Evolutionary conservation across 1,284 basidiomycete genomes (phyloP).

Genomic region (Leccinum pachyderme): DNA sequence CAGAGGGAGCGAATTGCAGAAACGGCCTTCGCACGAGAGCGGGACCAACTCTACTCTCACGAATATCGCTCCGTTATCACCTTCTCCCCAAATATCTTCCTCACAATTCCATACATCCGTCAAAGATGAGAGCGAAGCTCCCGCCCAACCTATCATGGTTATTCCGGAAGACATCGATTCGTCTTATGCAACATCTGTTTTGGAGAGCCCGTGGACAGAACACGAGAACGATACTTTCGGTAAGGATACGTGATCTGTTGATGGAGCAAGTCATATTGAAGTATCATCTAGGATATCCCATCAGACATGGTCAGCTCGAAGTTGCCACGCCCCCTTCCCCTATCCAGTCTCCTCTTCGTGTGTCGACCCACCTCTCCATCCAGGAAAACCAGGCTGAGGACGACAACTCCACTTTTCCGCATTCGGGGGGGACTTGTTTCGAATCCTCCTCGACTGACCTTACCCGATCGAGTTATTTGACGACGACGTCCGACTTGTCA

Average conservation of each 20-base stretch:
- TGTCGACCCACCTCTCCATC: slow-evolving; percentile 27
- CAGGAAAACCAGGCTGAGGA: slow-evolving; percentile 11
- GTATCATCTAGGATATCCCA: slow-evolving; percentile 19
- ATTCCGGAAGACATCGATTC: slow-evolving; percentile 69
- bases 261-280: slow-evolving; percentile 11
- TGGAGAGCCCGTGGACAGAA: slow-evolving; percentile 39
- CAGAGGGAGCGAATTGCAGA: slow-evolving; percentile 10
- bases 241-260: slow-evolving; percentile 32
- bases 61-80: slow-evolving; percentile 22
- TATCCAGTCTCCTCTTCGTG: slow-evolving; percentile 12
- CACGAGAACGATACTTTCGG: slow-evolving; percentile 45
- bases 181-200: slow-evolving; percentile 50
- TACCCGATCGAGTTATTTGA: slow-evolving; percentile 65
- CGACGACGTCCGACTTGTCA: slow-evolving; percentile 57
- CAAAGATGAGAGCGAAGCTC: slow-evolving; percentile 19
- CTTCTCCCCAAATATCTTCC: slow-evolving; percentile 14
- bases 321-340: slow-evolving; percentile 13
- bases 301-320: slow-evolving; percentile 23
- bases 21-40: slow-evolving; percentile 3
- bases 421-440: slow-evolving; percentile 11
- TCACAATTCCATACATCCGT: slow-evolving; percentile 9
- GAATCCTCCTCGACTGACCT: slow-evolving; percentile 42
- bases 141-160: slow-evolving; percentile 35
- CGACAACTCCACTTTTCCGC: slow-evolving; percentile 7
- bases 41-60: slow-evolving; percentile 24